These are phyloP conservation scores for Euclidium syriacum DNA, from an alignment of 345 rosid species.

Conservation along the genomic window DNA sequence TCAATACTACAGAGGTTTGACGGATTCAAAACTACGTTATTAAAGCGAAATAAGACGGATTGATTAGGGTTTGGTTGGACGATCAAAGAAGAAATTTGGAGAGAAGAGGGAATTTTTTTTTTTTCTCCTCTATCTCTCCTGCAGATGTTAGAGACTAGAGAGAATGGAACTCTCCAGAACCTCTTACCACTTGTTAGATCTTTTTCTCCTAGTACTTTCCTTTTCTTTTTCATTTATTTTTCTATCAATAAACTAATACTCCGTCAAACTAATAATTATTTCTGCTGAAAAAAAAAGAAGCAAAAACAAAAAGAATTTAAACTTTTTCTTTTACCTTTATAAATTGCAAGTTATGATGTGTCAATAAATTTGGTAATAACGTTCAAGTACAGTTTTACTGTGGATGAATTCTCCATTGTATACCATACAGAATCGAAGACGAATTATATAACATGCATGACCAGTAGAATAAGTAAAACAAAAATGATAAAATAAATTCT, in stretches of 20 bases:
- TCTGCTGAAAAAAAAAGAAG: too few relatives aligned
- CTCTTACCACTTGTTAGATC: conserved; percentile 24
- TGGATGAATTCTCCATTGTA: neutral
- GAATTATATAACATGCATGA: too few relatives aligned
- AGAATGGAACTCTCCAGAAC: conserved; percentile 30
- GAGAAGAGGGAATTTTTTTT: neutral
- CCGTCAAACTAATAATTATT: too few relatives aligned
- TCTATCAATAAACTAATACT: neutral
- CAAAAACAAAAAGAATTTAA: too few relatives aligned
- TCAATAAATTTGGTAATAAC: too few relatives aligned
- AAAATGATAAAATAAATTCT: too few relatives aligned
- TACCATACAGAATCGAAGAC: neutral
- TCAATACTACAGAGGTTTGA: neutral
- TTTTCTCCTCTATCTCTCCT: neutral
- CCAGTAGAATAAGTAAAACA: too few relatives aligned
- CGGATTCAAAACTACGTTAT: neutral
- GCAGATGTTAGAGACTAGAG: neutral
- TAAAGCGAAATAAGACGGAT: neutral
- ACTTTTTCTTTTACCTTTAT: too few relatives aligned
- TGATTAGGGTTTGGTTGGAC: neutral
- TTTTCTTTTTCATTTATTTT: neutral
- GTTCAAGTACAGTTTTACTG: too few relatives aligned
- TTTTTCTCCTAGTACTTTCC: neutral
- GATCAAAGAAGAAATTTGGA: neutral
- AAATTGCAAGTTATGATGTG: too few relatives aligned